Evolutionary conservation across 306 rosid species (phyloP), one percentile per base, ranked within the genome.

Genomic region (Oxytropis ochrocephala): DNA sequence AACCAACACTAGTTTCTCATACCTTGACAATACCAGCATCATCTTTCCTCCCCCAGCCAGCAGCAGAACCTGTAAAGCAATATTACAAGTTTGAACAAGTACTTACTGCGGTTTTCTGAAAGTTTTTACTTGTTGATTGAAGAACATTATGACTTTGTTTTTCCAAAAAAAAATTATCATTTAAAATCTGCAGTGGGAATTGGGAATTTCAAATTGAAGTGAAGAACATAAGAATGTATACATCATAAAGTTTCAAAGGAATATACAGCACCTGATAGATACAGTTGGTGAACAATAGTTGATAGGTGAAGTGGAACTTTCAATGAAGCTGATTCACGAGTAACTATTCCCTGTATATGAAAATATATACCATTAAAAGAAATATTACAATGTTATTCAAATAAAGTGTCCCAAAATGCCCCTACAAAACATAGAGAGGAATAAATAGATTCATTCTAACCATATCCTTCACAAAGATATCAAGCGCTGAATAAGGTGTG

Each of bases 11-110:
- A 68, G 52, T 53, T 78, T 49, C 24, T 39, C 84, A 30, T 88
- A 90, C 98, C 98, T 90, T 93, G 68, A 93, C 98, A 3, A 90
- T 94, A 79, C 94, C 89, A 72, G 97, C 91, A 82, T 93, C 98
- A 85, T 93, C 98, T 85, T 67, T 95, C 55, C 92, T 84, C 18
- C 97, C 98, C 97, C 97, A 93, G 4, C 98, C 98, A 17, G 90
- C 94, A 65, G 97, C 97, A 79, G 98, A 93, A 78, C 97, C 97
- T 93, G 88, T 56, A 30, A 78, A 67, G 69, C 53, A 64, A 51
- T 49, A 51, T 61, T 49, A 33, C 38, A 59, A 46, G 55, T 53
- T 53, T 58, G 77, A 57, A 69, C 57, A 71, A 64, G 68, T 65
- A 69, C 14, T 43, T 70, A 33, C 21, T 48, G 50, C 21, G 33